phyloP scores from a whole-genome alignment of 108 stramenopile species.

The Thalassiosira profunda region DNA sequence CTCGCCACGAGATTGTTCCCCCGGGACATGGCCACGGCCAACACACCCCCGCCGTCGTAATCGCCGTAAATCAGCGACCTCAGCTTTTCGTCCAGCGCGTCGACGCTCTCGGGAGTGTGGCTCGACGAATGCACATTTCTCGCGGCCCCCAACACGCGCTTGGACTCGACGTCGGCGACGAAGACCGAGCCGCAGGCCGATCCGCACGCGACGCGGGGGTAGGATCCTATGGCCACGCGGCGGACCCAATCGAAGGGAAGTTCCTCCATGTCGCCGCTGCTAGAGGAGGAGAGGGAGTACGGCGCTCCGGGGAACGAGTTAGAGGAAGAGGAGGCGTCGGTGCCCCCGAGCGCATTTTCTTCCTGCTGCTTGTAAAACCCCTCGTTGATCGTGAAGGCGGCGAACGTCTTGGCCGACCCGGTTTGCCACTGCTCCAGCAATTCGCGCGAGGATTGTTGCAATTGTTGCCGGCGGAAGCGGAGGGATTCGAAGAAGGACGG shows the following conservation, averaged over 20 bases:
- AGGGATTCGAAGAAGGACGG: neutral
- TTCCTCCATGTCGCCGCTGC: neutral
- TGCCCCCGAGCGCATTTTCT: neutral
- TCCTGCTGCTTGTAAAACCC: neutral
- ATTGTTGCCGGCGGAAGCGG: neutral
- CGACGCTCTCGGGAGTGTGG: slow-evolving; percentile 14
- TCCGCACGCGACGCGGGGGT: slow-evolving; percentile 76
- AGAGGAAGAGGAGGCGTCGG: too few relatives aligned
- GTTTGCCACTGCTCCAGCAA: slow-evolving; percentile 32
- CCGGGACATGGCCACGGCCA: slow-evolving; percentile 52
- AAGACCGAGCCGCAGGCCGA: slow-evolving; percentile 60
- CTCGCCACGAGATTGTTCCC: slow-evolving; percentile 48
- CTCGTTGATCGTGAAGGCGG: slow-evolving; percentile 39
- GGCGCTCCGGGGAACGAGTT: too few relatives aligned
- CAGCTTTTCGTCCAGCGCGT: slow-evolving; percentile 26
- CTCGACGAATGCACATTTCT: slow-evolving; percentile 32
- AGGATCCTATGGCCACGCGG: slow-evolving; percentile 65
- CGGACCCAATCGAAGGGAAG: slow-evolving; percentile 69
- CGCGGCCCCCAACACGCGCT: slow-evolving; percentile 45
- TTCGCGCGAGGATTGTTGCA: slow-evolving; percentile 9
- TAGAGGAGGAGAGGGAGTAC: too few relatives aligned
- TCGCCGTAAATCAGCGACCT: slow-evolving; percentile 44
- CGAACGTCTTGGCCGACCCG: slow-evolving; percentile 15
- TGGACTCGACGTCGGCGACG: slow-evolving; percentile 60
- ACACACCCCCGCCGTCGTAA: slow-evolving; percentile 67